Percentiles rank a stretch among this genome's conserved stretches.
Conservation (phyloP, 345 rosid species). For the rapeseed (Brassica napus) region Da-Ae NC_063442.1:33132001-33132500, state of each 20-base stretch:
- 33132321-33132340: neutral
- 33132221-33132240: neutral
- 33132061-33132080: neutral
- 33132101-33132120: neutral
- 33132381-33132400: neutral
- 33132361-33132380: neutral
- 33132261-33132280: neutral
- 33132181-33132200: no score
- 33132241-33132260: neutral
- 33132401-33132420: neutral
- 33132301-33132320: neutral
- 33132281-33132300: neutral
- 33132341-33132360: neutral
- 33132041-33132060: no score
- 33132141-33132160: neutral
- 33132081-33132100: neutral
- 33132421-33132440: neutral
- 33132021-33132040: no score
- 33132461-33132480: neutral
- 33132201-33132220: neutral
- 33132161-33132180: neutral
- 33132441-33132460: neutral
- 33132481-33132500: neutral
- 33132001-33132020: neutral
- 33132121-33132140: neutral